These are phyloP conservation scores for Microsporum audouinii DNA, from an alignment of 2,329 filamentous ascomycete species.

Conservation along the genomic window DNA sequence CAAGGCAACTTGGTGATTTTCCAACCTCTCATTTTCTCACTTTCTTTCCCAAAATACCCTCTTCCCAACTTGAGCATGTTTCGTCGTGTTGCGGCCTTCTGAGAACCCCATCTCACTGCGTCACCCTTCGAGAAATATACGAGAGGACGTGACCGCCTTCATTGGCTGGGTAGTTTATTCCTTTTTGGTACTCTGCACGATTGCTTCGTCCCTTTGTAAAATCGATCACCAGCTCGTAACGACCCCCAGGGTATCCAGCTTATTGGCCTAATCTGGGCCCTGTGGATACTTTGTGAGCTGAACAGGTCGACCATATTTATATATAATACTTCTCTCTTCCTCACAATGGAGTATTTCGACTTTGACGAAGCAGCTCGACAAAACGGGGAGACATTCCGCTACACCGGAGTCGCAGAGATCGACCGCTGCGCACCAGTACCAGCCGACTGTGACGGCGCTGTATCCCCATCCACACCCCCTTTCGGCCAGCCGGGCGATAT, in stretches of 20 bases:
- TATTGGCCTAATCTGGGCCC: not conserved
- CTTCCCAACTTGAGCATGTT: not conserved
- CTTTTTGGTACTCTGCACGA: not conserved
- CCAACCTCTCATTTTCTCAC: not conserved
- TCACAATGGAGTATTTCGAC: constrained; percentile 38
- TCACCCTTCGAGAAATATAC: not conserved
- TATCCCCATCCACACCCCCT: not conserved
- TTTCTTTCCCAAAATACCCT: not conserved
- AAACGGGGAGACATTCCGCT: constrained; percentile 20
- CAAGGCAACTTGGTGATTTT: constrained; percentile 1
- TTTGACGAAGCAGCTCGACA: constrained; percentile 35
- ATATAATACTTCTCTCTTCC: not conserved
- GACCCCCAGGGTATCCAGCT: not conserved
- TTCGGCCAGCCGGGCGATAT: not conserved
- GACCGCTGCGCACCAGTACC: not conserved
- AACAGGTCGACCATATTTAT: not conserved
- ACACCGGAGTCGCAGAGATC: not conserved
- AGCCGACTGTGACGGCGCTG: not conserved
- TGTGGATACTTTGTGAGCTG: constrained; percentile 3
- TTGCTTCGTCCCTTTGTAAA: not conserved
- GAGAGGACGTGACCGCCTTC: not conserved
- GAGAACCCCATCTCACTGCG: not conserved
- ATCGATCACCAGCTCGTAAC: constrained; percentile 1
- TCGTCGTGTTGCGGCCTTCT: not conserved
- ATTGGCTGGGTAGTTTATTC: not conserved